Evolutionary conservation across 805 yeast genomes (phyloP).

Genomic region (Cyberlindnera galapagoensis): DNA sequence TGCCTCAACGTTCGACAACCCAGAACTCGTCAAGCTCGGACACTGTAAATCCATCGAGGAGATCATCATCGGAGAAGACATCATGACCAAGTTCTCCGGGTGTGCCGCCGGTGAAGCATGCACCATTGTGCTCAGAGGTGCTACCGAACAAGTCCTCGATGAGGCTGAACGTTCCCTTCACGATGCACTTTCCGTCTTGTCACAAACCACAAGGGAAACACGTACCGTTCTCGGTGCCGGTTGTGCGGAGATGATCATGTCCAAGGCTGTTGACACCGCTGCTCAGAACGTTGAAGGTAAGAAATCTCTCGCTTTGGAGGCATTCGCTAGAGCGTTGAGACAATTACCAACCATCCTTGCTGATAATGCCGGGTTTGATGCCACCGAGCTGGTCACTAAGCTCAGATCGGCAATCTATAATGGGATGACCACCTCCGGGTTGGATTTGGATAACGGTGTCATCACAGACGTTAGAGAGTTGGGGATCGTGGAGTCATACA

Average conservation of each 20-base stretch:
- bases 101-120: conserved; percentile 95
- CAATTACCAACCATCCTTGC: conserved; percentile 94
- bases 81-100: conserved; percentile 89
- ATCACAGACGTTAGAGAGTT: conserved; percentile 92
- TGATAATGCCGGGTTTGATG: conserved; percentile 95
- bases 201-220: conserved; percentile 91
- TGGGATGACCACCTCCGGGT: conserved; percentile 88
- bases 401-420: conserved; percentile 78
- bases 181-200: conserved; percentile 91
- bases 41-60: conserved; percentile 88
- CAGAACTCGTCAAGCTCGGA: conserved; percentile 81
- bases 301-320: conserved; percentile 88
- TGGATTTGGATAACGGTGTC: conserved; percentile 76
- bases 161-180: conserved; percentile 97
- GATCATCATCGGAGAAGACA: conserved; percentile 86
- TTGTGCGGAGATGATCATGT: conserved; percentile 90
- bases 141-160: conserved; percentile 92
- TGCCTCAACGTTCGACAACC: conserved; percentile 90
- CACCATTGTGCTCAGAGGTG: conserved; percentile 92
- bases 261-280: conserved; percentile 95
- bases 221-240: conserved; percentile 84
- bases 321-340: conserved; percentile 89
- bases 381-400: conserved; percentile 86
- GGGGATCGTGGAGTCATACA: conserved; percentile 90
- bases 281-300: conserved; percentile 93